Percentiles rank a stretch among this genome's conserved stretches.
Conservation (phyloP, 805 yeast species). For the Komagataella populi region DNA sequence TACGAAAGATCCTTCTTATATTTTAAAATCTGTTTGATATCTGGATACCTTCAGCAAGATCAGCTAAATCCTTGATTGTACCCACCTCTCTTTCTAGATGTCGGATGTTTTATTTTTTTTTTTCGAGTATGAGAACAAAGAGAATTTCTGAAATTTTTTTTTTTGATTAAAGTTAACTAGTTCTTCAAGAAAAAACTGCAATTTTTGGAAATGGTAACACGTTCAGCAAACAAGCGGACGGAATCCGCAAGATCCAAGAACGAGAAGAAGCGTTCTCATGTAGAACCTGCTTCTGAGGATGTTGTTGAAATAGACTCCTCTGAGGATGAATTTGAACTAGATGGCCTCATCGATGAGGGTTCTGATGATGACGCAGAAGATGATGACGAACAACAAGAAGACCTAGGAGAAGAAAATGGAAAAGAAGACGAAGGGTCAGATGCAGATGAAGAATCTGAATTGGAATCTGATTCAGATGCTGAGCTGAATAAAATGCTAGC, state of each 20-base stretch:
- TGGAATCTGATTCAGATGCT: slow-evolving; percentile 39
- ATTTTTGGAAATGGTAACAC: neutral
- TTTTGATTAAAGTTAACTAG: neutral
- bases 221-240: neutral
- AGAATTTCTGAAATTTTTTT: neutral
- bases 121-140: neutral
- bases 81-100: too few species aligned
- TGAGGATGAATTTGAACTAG: slow-evolving; percentile 12
- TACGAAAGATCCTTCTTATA: neutral
- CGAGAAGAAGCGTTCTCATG: neutral
- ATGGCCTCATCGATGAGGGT: slow-evolving; percentile 27
- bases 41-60: too few species aligned
- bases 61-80: too few species aligned
- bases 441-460: slow-evolving; percentile 11
- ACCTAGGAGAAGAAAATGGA: slow-evolving; percentile 9
- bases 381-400: slow-evolving; percentile 10
- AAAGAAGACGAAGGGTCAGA: slow-evolving; percentile 9
- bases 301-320: neutral
- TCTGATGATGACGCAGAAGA: slow-evolving; percentile 21
- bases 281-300: neutral
- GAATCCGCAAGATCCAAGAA: neutral
- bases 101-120: too few species aligned
- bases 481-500: slow-evolving; percentile 49
- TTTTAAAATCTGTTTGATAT: too few species aligned
- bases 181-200: neutral